These are phyloP conservation scores for Huntiella decipiens DNA, from an alignment of 2,329 filamentous ascomycete genomes.

Conservation along the genomic window DNA sequence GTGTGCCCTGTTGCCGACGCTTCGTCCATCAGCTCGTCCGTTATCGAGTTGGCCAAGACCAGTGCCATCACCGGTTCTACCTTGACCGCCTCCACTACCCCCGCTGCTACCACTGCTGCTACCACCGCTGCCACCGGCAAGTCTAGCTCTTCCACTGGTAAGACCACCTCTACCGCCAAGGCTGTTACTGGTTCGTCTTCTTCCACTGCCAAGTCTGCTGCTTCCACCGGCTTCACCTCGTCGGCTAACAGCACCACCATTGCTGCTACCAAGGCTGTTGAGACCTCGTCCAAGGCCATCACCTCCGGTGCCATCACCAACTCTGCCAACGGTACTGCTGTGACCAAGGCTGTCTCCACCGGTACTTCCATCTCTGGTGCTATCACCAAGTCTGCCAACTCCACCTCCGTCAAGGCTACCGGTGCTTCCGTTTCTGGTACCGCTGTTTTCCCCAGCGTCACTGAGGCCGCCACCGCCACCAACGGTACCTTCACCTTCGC, in stretches of 20 bases:
- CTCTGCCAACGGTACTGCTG: conserved; percentile 5
- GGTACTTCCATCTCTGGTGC: neutral
- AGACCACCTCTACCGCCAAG: neutral
- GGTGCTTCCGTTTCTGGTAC: conserved; percentile 2
- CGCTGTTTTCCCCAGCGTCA: neutral
- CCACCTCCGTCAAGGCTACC: neutral
- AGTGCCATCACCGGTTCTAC: conserved; percentile 22
- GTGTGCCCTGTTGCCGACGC: conserved; percentile 28
- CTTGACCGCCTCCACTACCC: conserved; percentile 17
- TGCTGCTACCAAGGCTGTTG: conserved; percentile 13
- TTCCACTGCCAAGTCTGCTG: conserved; percentile 12
- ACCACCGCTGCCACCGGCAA: neutral
- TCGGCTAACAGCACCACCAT: conserved; percentile 4
- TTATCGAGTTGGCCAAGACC: conserved; percentile 20
- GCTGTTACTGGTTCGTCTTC: conserved; percentile 1
- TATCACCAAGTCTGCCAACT: neutral
- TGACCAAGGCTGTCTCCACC: neutral
- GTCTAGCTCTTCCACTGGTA: neutral
- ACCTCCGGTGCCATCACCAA: neutral
- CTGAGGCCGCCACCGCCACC: neutral
- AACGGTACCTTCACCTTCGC: conserved; percentile 12
- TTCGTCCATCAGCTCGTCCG: conserved; percentile 20
- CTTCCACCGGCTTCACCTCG: neutral
- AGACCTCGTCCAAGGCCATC: conserved; percentile 17
- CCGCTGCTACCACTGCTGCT: neutral